Evolutionary conservation across 2,329 filamentous ascomycete species (phyloP).

Genomic region (Exophiala mesophila): DNA sequence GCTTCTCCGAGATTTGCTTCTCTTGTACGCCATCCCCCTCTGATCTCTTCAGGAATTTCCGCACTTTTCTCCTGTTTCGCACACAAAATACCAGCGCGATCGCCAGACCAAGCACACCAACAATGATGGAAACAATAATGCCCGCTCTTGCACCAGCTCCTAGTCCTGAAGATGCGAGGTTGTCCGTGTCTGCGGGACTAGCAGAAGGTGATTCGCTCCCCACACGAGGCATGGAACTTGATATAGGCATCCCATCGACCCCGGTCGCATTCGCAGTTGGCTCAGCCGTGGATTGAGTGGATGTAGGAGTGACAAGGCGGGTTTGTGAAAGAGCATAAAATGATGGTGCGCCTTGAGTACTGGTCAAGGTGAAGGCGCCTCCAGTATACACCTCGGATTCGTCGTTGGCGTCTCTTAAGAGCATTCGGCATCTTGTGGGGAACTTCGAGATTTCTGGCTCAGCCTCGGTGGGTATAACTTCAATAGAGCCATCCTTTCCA

Average conservation of each 20-base stretch:
- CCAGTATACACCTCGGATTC: conserved; percentile 10
- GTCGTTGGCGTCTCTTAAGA: conserved; percentile 14
- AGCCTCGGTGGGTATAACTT: conserved; percentile 15
- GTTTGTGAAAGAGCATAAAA: conserved; percentile 12
- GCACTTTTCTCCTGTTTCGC: conserved; percentile 1
- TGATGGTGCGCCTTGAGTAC: conserved; percentile 11
- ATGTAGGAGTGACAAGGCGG: not conserved
- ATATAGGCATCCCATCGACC: not conserved
- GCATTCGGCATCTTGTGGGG: conserved; percentile 13
- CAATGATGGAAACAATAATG: conserved; percentile 13
- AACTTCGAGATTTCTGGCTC: conserved; percentile 15
- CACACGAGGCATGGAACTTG: not conserved
- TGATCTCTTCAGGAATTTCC: too few relatives aligned
- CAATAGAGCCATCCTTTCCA: conserved; percentile 9
- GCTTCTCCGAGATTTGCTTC: too few relatives aligned
- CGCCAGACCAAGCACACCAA: conserved; percentile 7
- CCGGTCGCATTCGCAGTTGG: not conserved
- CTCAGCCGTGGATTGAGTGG: not conserved
- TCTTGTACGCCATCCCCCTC: too few relatives aligned
- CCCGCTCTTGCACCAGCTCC: conserved; percentile 15
- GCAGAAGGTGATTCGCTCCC: not conserved
- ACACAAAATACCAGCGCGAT: conserved; percentile 8
- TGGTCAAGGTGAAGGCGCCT: conserved; percentile 15
- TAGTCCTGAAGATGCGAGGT: conserved; percentile 1
- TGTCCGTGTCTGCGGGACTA: not conserved